These are phyloP conservation scores for Entelexis sorbosivorans DNA, from an alignment of 1,139 yeast species.

Conservation along the genomic window DNA sequence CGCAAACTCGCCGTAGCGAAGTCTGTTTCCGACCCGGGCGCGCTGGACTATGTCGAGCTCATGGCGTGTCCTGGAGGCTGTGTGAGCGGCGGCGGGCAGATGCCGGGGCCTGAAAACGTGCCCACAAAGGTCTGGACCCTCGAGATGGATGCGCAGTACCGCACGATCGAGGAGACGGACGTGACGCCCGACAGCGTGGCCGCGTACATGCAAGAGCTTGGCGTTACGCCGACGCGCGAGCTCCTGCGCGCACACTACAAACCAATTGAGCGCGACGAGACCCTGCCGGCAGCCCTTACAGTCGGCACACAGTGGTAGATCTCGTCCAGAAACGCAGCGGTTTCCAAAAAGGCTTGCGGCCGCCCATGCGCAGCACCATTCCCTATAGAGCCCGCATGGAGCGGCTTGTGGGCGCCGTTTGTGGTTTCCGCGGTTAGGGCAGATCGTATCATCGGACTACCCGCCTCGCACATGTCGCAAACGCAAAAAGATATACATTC, in stretches of 20 bases:
- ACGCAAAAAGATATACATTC: background rate
- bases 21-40: conserved; percentile 45
- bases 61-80: conserved; percentile 99
- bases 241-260: conserved; percentile 19
- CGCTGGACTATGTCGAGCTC: conserved; percentile 77
- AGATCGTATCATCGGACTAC: conserved; percentile 1
- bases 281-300: conserved; percentile 22
- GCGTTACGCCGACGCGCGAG: background rate
- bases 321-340: too few species aligned
- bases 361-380: too few species aligned
- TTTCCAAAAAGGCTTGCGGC: too few species aligned
- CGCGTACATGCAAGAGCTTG: conserved; percentile 2
- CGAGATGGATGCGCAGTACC: conserved; percentile 28
- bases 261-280: conserved; percentile 19
- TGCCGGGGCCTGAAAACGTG: conserved; percentile 39
- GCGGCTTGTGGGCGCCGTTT: background rate
- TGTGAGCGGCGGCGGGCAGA: conserved; percentile 94
- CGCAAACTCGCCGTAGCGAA: background rate
- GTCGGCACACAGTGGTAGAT: conserved; percentile 24
- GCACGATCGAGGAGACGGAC: conserved; percentile 8
- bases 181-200: conserved; percentile 12
- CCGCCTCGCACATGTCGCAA: conserved; percentile 5
- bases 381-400: too few species aligned
- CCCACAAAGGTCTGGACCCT: conserved; percentile 30
- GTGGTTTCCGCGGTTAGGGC: conserved; percentile 7